Evolutionary conservation across 192 early-diverging fungal species (phyloP).

Genomic region (Phycomyces nitens): DNA sequence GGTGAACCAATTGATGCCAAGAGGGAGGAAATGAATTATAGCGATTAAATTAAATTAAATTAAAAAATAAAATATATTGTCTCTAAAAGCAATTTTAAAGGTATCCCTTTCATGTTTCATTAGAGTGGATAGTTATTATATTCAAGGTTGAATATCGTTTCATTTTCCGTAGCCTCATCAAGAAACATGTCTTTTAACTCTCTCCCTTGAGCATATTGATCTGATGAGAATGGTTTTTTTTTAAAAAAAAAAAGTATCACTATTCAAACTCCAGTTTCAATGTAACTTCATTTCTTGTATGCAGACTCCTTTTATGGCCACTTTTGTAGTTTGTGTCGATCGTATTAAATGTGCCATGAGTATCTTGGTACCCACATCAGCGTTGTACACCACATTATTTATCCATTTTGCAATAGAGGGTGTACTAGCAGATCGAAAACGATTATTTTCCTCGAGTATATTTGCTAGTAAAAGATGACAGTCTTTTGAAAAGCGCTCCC

Average conservation of each 20-base stretch:
- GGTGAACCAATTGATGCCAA: too few species aligned
- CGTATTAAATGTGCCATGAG: not conserved
- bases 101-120: too few species aligned
- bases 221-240: too few species aligned
- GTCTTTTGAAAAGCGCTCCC: too few species aligned
- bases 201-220: not conserved
- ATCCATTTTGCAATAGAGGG: not conserved
- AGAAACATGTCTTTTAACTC: too few species aligned
- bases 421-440: not conserved
- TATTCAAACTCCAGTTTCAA: not conserved
- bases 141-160: constrained; percentile 4
- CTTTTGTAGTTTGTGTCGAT: not conserved
- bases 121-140: not conserved
- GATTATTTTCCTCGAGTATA: too few species aligned
- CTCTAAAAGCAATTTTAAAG: too few species aligned
- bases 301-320: not conserved
- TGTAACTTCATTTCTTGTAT: not conserved
- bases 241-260: not conserved
- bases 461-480: too few species aligned
- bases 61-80: too few species aligned
- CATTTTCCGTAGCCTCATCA: not conserved
- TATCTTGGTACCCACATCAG: not conserved
- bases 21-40: too few species aligned
- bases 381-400: not conserved
- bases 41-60: too few species aligned